phyloP scores from a whole-genome alignment of 495 filamentous ascomycete species.

The Podospora fimiseda region DNA sequence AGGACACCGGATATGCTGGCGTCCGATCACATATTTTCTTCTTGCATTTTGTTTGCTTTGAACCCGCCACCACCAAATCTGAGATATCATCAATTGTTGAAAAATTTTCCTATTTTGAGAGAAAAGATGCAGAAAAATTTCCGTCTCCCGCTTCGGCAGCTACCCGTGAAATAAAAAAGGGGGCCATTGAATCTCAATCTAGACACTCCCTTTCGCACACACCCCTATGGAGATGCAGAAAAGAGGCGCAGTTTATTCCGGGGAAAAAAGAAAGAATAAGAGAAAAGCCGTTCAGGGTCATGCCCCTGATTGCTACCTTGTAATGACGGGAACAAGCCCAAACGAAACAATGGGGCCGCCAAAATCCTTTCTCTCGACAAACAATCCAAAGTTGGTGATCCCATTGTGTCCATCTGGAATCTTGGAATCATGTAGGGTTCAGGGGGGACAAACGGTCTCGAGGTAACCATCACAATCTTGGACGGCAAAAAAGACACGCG shows the following conservation, averaged over 20 bases:
- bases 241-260: slow-evolving; percentile 1
- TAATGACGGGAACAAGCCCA: slow-evolving; percentile 1
- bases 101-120: too few species aligned
- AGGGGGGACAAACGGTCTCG: neutral
- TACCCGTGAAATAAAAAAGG: neutral
- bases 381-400: neutral
- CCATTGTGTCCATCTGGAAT: too few species aligned
- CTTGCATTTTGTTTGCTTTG: neutral
- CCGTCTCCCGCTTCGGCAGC: neutral
- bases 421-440: neutral
- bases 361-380: neutral
- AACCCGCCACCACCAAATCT: too few species aligned
- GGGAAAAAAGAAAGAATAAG: neutral
- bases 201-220: neutral
- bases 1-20: too few species aligned
- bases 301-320: slow-evolving; percentile 5
- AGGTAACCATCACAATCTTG: neutral
- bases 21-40: neutral
- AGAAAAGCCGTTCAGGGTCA: neutral
- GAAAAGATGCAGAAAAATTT: too few species aligned
- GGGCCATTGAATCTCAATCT: neutral
- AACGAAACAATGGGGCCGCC: neutral
- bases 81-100: too few species aligned
- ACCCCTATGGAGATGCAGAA: neutral
- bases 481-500: slow-evolving; percentile 4